Percentiles rank a stretch among this genome's conserved stretches.
Conservation (phyloP, 345 rosid species). For the Citrus sp. region DNA sequence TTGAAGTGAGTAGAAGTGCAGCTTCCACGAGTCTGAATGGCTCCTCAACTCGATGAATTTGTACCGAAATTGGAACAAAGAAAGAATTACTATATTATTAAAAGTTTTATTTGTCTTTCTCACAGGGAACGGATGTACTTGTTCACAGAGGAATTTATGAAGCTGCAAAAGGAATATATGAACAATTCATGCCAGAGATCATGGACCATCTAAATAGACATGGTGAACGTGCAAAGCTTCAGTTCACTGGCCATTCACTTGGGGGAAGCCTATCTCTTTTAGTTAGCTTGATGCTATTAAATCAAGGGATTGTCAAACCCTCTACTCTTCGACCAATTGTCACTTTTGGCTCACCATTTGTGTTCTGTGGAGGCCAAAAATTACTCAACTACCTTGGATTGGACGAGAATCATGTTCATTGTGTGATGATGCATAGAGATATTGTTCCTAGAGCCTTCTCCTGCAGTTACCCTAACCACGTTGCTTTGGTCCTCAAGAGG, state of each 20-base stretch:
- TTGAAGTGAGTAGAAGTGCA: constrained; percentile 53
- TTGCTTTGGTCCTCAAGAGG: constrained; percentile 70
- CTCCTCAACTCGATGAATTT: not conserved
- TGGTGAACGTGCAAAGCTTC: constrained; percentile 75
- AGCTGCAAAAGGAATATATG: constrained; percentile 87
- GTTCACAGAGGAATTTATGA: constrained; percentile 96
- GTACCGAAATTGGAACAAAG: not conserved
- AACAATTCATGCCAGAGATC: constrained; percentile 76
- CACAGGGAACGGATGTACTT: constrained; percentile 68
- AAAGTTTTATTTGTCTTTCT: not conserved
- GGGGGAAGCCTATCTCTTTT: constrained; percentile 89
- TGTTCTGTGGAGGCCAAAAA: constrained; percentile 80
- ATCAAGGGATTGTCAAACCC: constrained; percentile 50
- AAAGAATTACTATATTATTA: not conserved
- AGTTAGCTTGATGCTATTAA: constrained; percentile 67
- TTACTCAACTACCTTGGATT: constrained; percentile 60
- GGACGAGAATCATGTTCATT: constrained; percentile 66
- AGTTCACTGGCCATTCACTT: constrained; percentile 88
- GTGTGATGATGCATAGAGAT: constrained; percentile 90
- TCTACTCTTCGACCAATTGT: constrained; percentile 62
- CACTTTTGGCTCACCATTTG: constrained; percentile 86
- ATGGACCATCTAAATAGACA: constrained; percentile 51
- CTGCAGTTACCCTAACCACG: constrained; percentile 85
- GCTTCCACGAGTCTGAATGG: not conserved
- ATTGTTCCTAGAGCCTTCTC: constrained; percentile 97